Evolutionary conservation across 352 stramenopile genomes (phyloP), one percentile per base, ranked within the genome.

Genomic region (Phytophthora pluvialis): DNA sequence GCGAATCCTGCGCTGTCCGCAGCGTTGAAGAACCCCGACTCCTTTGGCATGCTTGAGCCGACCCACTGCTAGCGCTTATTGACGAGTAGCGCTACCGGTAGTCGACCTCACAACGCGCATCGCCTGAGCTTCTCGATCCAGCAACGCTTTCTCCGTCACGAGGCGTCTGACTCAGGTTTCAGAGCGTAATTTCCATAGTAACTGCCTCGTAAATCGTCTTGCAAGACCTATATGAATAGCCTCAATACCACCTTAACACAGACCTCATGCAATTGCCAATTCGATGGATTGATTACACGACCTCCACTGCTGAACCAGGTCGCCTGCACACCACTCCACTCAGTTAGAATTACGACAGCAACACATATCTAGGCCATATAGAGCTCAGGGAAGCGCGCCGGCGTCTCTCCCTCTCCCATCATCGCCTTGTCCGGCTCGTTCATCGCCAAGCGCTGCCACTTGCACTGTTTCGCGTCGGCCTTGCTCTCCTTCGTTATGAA

Each of bases 381-480:
- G 3, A 83, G 59, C 38, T 77, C 61, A n/a, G 79, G 79, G 43
- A 84, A 75, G 36, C 75, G 67, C 33, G 65, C 51, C 6, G 63
- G 67, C 0, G 69, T 64, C 47, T 74, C 45, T 46, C 69, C 75
- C 28, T 72, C 60, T 10, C 29, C 58, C 42, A 67, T 40, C 46
- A 66, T 58, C 21, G 61, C 52, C 47, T 73, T 70, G 29, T 82
- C 64, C 5, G 64, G 65, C 9, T 75, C 26, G 13, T 62, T 68
- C 68, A 86, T 80, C n/a, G 43, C 54, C 48, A 90, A 65, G 39
- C 82, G 72, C 31, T 78, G 74, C 81, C 78, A 90, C 31, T 79
- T 71, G 50, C 76, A 90, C 29, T 48, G 47, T 12, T 69, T 52
- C 4, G 52, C 69, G 33, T 80, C 68, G 15, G 65, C 60, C 46